A percentile compares a stretch with the other conserved stretches of the same genome.
phyloP scores from a whole-genome alignment of 2,329 filamentous ascomycete genomes.

The Talaromyces rugulosus region DNA sequence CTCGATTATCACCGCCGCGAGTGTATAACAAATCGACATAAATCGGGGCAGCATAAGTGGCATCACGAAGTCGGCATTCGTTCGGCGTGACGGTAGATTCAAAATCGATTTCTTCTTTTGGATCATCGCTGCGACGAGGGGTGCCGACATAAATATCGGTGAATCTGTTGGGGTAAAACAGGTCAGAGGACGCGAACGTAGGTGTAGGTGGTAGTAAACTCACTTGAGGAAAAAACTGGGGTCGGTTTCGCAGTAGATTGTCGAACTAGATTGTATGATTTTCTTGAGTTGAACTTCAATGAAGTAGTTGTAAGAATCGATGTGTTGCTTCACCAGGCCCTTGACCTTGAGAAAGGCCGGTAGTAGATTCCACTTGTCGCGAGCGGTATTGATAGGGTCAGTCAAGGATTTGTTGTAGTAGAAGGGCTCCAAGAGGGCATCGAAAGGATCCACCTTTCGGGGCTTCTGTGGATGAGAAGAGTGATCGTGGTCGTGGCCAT shows the following conservation, averaged over 20 bases:
- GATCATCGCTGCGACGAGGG: constrained; percentile 74
- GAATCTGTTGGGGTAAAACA: constrained; percentile 43
- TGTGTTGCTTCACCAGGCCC: constrained; percentile 92
- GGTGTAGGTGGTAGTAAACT: constrained; percentile 6
- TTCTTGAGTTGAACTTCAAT: constrained; percentile 95
- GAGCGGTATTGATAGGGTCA: constrained; percentile 65
- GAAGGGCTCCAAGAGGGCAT: constrained; percentile 64
- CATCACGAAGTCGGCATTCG: constrained; percentile 91
- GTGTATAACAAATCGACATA: constrained; percentile 89
- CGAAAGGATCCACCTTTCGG: constrained; percentile 45
- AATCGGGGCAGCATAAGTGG: constrained; percentile 96
- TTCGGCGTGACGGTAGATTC: constrained; percentile 72
- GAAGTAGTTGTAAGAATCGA: constrained; percentile 98
- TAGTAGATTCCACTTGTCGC: constrained; percentile 93
- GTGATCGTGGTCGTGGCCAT: constrained; percentile 18
- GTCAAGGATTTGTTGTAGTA: constrained; percentile 65
- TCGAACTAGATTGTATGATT: constrained; percentile 86
- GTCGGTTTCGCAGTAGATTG: constrained; percentile 86
- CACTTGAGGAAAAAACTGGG: constrained; percentile 84
- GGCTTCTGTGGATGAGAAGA: constrained; percentile 20
- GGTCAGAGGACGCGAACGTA: neutral
- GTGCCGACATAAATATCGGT: constrained; percentile 83
- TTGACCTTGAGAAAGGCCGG: constrained; percentile 99
- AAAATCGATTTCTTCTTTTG: constrained; percentile 45
- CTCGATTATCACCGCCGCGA: constrained; percentile 71